These are phyloP conservation scores for Tephrocybe sp. DNA, from an alignment of 768 basidiomycete genomes.

Conservation along the genomic window DNA sequence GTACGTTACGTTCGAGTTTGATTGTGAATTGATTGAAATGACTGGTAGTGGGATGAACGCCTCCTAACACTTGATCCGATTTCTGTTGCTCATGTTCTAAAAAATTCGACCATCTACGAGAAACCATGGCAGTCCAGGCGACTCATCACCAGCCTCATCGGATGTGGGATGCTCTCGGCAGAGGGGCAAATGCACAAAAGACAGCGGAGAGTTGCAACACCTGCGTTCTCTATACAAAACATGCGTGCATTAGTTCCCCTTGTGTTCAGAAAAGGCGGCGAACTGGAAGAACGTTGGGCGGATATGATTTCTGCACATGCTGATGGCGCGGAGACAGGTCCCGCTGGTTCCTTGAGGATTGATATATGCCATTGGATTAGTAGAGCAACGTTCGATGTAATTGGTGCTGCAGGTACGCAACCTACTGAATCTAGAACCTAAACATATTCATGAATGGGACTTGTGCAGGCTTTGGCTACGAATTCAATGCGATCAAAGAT, in stretches of 20 bases:
- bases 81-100: constrained; percentile 72
- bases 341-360: constrained; percentile 38
- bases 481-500: constrained; percentile 81
- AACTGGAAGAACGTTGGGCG: constrained; percentile 63
- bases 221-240: constrained; percentile 82
- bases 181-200: constrained; percentile 79
- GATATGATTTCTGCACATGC: constrained; percentile 34
- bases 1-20: constrained; percentile 41
- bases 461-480: constrained; percentile 75
- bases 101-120: constrained; percentile 70
- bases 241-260: constrained; percentile 70
- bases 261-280: constrained; percentile 65
- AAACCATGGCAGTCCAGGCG: constrained; percentile 82
- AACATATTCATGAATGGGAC: background rate
- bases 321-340: constrained; percentile 23
- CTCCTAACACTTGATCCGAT: constrained; percentile 80
- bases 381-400: constrained; percentile 86
- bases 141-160: constrained; percentile 76
- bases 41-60: constrained; percentile 69
- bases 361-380: constrained; percentile 84
- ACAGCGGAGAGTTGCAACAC: constrained; percentile 73
- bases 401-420: constrained; percentile 77
- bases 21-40: background rate
- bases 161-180: constrained; percentile 78
- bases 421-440: background rate